Percentiles rank a stretch among this genome's conserved stretches.
Evolutionary conservation across 371 early-diverging fungal species (phyloP).

Genomic region (Apophysomyces ossiformis): DNA sequence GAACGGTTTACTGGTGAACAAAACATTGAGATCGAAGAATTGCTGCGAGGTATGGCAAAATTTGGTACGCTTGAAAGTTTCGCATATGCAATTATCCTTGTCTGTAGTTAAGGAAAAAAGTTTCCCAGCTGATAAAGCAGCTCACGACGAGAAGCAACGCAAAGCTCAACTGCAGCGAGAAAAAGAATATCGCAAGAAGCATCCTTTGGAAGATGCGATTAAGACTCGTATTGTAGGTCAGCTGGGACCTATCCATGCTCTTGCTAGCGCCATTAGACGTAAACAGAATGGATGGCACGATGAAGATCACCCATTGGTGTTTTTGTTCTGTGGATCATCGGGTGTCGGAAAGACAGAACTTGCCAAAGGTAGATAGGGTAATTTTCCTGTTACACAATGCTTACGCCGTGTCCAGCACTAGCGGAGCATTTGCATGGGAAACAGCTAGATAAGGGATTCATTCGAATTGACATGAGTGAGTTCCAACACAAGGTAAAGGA

Average conservation of each 20-base stretch:
- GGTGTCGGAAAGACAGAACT: constrained; percentile 80
- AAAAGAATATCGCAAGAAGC: constrained; percentile 57
- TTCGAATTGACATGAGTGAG: constrained; percentile 76
- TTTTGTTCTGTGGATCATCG: constrained; percentile 74
- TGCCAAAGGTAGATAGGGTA: constrained; percentile 58
- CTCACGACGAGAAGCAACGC: constrained; percentile 43
- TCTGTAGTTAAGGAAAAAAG: constrained; percentile 41
- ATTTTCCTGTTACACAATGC: constrained; percentile 30
- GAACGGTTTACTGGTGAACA: constrained; percentile 54
- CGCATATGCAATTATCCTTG: not conserved
- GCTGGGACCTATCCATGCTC: constrained; percentile 63
- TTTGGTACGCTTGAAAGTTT: not conserved
- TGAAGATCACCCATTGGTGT: constrained; percentile 72
- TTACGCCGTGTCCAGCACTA: constrained; percentile 28
- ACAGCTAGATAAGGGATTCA: constrained; percentile 56
- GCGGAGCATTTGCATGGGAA: constrained; percentile 58
- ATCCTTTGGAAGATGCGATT: constrained; percentile 61
- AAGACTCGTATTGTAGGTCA: constrained; percentile 65
- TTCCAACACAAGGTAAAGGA: constrained; percentile 53
- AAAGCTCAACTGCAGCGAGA: constrained; percentile 48
- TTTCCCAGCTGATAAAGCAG: constrained; percentile 44
- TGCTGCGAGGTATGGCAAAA: constrained; percentile 33
- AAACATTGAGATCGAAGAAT: constrained; percentile 45
- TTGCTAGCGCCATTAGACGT: constrained; percentile 66
- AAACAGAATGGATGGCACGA: constrained; percentile 72